A percentile compares a stretch with the other conserved stretches of the same genome.
These are phyloP conservation scores for Nitzschia palea DNA, from an alignment of 108 stramenopile genomes.

Conservation along the genomic window DNA sequence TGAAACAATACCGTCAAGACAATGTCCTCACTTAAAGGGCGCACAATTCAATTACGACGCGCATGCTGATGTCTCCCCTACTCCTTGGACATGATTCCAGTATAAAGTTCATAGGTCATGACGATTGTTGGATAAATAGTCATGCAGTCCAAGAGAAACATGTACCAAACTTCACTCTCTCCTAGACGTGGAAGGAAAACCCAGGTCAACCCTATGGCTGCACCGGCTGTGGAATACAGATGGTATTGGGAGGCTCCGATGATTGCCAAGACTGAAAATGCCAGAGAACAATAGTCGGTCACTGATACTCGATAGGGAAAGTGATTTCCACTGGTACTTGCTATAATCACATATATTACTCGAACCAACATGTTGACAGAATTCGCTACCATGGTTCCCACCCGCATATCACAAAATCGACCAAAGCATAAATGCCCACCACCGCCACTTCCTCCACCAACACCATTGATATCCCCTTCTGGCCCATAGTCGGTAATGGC, in stretches of 20 bases:
- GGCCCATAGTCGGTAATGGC: not conserved
- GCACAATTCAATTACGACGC: no score
- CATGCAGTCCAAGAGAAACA: not conserved
- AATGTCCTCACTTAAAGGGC: no score
- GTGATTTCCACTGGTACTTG: not conserved
- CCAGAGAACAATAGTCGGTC: constrained; percentile 4
- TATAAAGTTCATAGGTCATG: constrained; percentile 16
- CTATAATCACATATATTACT: not conserved
- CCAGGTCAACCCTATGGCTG: constrained; percentile 1
- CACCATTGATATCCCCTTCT: not conserved
- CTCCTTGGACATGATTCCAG: constrained; percentile 21
- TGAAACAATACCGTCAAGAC: no score
- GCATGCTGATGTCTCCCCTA: no score
- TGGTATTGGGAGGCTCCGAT: constrained; percentile 17
- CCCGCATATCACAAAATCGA: constrained; percentile 23
- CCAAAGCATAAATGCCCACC: not conserved
- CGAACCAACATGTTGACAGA: constrained; percentile 10
- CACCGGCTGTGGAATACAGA: constrained; percentile 3
- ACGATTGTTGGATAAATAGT: constrained; percentile 10
- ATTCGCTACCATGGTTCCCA: constrained; percentile 5
- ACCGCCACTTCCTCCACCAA: not conserved
- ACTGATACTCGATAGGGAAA: not conserved
- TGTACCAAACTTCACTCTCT: not conserved
- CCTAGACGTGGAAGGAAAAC: not conserved
- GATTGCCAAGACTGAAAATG: constrained; percentile 2